These are phyloP conservation scores for Alternaria metachromatica DNA, from an alignment of 2,329 filamentous ascomycete genomes.

Conservation along the genomic window DNA sequence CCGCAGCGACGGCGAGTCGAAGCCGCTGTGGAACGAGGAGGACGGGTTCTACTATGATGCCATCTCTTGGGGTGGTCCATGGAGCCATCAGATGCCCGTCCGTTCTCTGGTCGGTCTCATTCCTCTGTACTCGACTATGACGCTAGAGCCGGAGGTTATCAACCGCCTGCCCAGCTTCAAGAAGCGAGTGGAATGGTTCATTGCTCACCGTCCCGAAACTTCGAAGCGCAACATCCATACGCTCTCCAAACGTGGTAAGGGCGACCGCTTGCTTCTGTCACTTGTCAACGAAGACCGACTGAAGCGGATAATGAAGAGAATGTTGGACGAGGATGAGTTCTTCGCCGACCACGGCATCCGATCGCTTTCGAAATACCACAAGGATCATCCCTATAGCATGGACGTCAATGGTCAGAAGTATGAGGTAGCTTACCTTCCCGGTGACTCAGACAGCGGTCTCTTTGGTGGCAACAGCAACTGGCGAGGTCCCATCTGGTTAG, in stretches of 20 bases:
- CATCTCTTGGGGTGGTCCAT: slow-evolving; percentile 93
- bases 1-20: slow-evolving; percentile 71
- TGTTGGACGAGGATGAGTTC: slow-evolving; percentile 95
- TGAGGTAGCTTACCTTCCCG: slow-evolving; percentile 85
- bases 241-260: slow-evolving; percentile 88
- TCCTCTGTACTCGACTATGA: slow-evolving; percentile 89
- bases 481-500: slow-evolving; percentile 93
- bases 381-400: slow-evolving; percentile 91
- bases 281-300: slow-evolving; percentile 94
- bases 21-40: slow-evolving; percentile 93
- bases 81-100: slow-evolving; percentile 90
- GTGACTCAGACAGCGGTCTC: slow-evolving; percentile 93
- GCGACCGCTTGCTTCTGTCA: slow-evolving; percentile 83
- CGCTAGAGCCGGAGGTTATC: slow-evolving; percentile 90
- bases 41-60: slow-evolving; percentile 99
- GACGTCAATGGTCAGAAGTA: slow-evolving; percentile 92
- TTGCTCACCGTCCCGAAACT: slow-evolving; percentile 83
- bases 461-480: slow-evolving; percentile 99
- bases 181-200: slow-evolving; percentile 91
- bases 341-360: slow-evolving; percentile 88
- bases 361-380: slow-evolving; percentile 89
- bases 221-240: slow-evolving; percentile 94
- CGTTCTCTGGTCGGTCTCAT: slow-evolving; percentile 92
- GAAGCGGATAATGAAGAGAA: slow-evolving; percentile 84
- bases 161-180: slow-evolving; percentile 93